Evolutionary conservation across 202 grass and related monocot species (phyloP).

Genomic region (Cymbopogon flexuosus): DNA sequence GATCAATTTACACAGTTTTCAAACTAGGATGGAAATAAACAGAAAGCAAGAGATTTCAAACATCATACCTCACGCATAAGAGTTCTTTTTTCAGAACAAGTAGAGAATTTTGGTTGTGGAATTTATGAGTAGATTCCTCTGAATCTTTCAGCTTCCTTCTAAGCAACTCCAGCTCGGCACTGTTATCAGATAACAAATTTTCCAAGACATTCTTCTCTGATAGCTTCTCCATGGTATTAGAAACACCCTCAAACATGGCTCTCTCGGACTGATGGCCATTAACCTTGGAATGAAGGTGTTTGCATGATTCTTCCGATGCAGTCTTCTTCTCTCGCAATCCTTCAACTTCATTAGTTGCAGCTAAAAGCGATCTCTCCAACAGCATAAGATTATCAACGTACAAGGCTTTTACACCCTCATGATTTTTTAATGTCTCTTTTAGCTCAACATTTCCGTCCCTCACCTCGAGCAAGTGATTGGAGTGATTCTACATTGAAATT

Average conservation of each 20-base stretch:
- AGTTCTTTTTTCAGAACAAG: slow-evolving; percentile 63
- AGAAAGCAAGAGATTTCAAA: slow-evolving; percentile 27
- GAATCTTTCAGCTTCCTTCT: slow-evolving; percentile 60
- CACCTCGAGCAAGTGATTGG: slow-evolving; percentile 64
- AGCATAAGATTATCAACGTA: slow-evolving; percentile 74
- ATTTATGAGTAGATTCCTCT: slow-evolving; percentile 47
- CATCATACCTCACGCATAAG: slow-evolving; percentile 65
- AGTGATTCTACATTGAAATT: slow-evolving; percentile 79
- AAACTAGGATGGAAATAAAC: neutral
- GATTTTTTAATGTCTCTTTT: slow-evolving; percentile 75
- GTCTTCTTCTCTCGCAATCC: slow-evolving; percentile 46
- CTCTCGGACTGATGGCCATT: slow-evolving; percentile 52
- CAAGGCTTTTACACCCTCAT: slow-evolving; percentile 48
- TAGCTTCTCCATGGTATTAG: slow-evolving; percentile 74
- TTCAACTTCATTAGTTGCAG: slow-evolving; percentile 58
- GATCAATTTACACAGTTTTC: slow-evolving; percentile 27
- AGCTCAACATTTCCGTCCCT: slow-evolving; percentile 68
- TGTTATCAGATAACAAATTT: slow-evolving; percentile 67
- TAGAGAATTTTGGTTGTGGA: slow-evolving; percentile 56
- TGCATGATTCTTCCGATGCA: slow-evolving; percentile 66
- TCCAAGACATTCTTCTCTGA: slow-evolving; percentile 66
- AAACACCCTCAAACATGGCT: slow-evolving; percentile 52
- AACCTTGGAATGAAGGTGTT: slow-evolving; percentile 55
- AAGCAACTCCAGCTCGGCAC: slow-evolving; percentile 58
- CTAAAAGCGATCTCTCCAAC: slow-evolving; percentile 56